These are phyloP conservation scores for Hirschfeldia incana DNA, from an alignment of 345 rosid genomes.

Conservation along the genomic window DNA sequence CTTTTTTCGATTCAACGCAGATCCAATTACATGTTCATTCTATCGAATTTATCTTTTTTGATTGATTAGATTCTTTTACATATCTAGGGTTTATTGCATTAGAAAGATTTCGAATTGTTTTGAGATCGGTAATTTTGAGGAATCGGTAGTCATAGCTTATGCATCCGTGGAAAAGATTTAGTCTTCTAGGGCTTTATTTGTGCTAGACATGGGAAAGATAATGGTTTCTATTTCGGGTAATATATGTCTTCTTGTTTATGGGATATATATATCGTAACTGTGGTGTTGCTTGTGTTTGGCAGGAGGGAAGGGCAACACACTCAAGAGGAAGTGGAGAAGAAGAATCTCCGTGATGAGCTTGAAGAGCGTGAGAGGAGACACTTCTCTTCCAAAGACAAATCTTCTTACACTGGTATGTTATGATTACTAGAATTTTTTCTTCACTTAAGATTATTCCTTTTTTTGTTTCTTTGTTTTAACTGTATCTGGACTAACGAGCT, in stretches of 20 bases:
- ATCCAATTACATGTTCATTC: slow-evolving; percentile 13
- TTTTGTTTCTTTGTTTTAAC: not conserved
- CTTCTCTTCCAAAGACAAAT: slow-evolving; percentile 84
- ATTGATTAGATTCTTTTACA: not conserved
- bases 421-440: not conserved
- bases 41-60: not conserved
- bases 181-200: not conserved
- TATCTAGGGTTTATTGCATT: slow-evolving; percentile 33
- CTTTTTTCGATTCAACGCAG: not conserved
- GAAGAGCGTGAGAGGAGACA: slow-evolving; percentile 91
- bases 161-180: slow-evolving; percentile 5
- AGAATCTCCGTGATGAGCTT: slow-evolving; percentile 80
- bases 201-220: not conserved
- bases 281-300: slow-evolving; percentile 22
- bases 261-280: not conserved
- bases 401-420: slow-evolving; percentile 49
- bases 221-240: not conserved
- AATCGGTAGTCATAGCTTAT: not conserved
- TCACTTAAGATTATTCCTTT: not conserved
- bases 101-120: not conserved
- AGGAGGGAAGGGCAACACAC: slow-evolving; percentile 96
- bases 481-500: not conserved
- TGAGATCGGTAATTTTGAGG: not conserved
- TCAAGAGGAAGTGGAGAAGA: slow-evolving; percentile 80
- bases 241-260: not conserved